Conservation (phyloP, 257 asterid genomes). For the Rhazya stricta region DNA sequence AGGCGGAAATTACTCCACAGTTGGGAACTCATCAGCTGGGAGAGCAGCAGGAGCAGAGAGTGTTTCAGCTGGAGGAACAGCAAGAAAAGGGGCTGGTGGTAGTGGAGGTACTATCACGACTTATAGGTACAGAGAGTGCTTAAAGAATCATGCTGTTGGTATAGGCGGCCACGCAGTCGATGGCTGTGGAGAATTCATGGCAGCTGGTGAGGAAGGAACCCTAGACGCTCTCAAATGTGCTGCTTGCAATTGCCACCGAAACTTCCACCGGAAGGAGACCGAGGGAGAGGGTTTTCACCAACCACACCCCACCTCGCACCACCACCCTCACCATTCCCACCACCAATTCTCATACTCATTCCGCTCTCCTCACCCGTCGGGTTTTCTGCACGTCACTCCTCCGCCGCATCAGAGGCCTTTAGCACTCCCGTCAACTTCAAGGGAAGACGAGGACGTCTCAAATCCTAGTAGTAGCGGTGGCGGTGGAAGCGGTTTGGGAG, state of each 20-base stretch:
- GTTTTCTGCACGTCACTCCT: constrained; percentile 31
- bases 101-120: neutral
- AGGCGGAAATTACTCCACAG: constrained; percentile 13
- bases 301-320: constrained; percentile 17
- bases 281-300: constrained; percentile 25
- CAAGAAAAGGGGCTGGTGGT: constrained; percentile 9
- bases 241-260: constrained; percentile 80
- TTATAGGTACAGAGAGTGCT: constrained; percentile 53
- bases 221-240: constrained; percentile 64
- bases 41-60: constrained; percentile 20
- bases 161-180: constrained; percentile 72
- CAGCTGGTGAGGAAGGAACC: constrained; percentile 68
- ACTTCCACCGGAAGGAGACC: constrained; percentile 67
- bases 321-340: constrained; percentile 11
- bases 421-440: constrained; percentile 31
- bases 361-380: constrained; percentile 26
- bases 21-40: constrained; percentile 9
- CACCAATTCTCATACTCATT: constrained; percentile 26
- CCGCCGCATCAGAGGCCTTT: constrained; percentile 28
- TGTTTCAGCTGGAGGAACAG: constrained; percentile 7
- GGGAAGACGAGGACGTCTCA: constrained; percentile 42
- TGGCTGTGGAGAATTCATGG: constrained; percentile 76
- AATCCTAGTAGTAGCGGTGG: constrained; percentile 41
- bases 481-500: constrained; percentile 17
- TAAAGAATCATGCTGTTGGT: constrained; percentile 71